Base-by-base conservation (phyloP, 2,329 filamentous ascomycete genomes). In the Cryoendolithus antarcticus region DNA sequence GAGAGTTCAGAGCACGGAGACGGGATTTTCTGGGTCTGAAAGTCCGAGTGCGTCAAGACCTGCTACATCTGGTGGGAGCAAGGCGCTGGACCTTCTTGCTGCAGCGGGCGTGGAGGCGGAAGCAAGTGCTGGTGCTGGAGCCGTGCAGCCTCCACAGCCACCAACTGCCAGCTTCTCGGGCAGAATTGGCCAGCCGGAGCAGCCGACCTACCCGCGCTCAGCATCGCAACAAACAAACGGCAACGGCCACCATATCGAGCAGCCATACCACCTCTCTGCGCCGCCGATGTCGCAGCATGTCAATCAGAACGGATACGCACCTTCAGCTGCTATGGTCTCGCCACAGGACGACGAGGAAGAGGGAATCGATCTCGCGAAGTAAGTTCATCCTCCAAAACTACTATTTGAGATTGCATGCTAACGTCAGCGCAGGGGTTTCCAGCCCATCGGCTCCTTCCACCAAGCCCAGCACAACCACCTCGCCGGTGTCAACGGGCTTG, bases 281-380 rank as follows among this genome's bases (percentile, higher is more conserved):
- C 9, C 29, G 29, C 10, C 29, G 10, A 9, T 10, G 10, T 9
- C 10, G 9, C 9, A 30, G 8, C 60, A 62, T 37, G 58, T 59
- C 13, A 59, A n/a, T n/a, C n/a, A n/a, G n/a, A n/a, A n/a, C n/a
- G n/a, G n/a, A n/a, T n/a, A n/a, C n/a, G n/a, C n/a, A n/a, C n/a
- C n/a, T n/a, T n/a, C n/a, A n/a, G n/a, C n/a, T n/a, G n/a, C n/a
- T n/a, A n/a, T n/a, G n/a, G n/a, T n/a, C n/a, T n/a, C n/a, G n/a
- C n/a, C 61, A 19, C 62, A 64, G 24, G 55, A 61, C 4, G 65
- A 62, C 13, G 61, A 62, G 35, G 63, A 67, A 32, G 64, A 64
- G 37, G 61, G 63, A 10, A 68, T 67, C 41, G 66, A 70, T 56
- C 55, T 70, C 34, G 63, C 62, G 34, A 70, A 67, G 66, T 69